Base-by-base conservation (phyloP, 768 basidiomycete genomes). In the Kwoniella bestiolae region DNA sequence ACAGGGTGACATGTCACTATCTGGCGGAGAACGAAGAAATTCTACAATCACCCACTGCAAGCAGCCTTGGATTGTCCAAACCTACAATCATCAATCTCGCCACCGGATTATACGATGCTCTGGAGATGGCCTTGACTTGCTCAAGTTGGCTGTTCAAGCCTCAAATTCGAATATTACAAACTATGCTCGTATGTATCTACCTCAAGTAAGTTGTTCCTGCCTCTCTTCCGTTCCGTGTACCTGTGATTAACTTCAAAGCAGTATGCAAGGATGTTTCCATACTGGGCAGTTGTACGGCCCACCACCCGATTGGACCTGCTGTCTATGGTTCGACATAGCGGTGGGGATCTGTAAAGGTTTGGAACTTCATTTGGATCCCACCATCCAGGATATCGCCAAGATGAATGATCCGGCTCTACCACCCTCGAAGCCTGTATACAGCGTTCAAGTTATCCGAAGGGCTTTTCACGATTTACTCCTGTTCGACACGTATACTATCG, bases 341-440 rank as follows among this genome's bases (percentile, higher is more conserved):
- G 59, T 60, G 9, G 59, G 59, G 7, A 35, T 59, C n/a, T 44
- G 41, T 12, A 60, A 60, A 49, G 45, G 29, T 9, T 23, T 60
- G 18, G 44, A 60, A 26, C 46, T 60, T 8, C 59, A 60, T 29
- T 11, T 31, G 6, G 34, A 47, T 31, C 44, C 44, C 16, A 23
- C 26, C 6, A 12, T 26, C 5, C 14, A 32, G 16, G 59, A 47
- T 16, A 46, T 60, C 9, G 28, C 26, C 59, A 50, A 32, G 23
- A 8, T 60, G 16, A 25, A 60, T 31, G 59, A 60, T 50, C 59
- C 59, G 31, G 59, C 59, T 50, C 47, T 60, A 32, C 59, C 59
- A 11, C 28, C 59, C 26, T 18, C 23, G 23, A 25, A 46, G 50
- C 59, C 59, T 31, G 21, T 34, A 14, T 60, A 60, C 46, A 49